These are phyloP conservation scores for Diaporthe sp. DNA, from an alignment of 2,329 filamentous ascomycete species.

Conservation along the genomic window DNA sequence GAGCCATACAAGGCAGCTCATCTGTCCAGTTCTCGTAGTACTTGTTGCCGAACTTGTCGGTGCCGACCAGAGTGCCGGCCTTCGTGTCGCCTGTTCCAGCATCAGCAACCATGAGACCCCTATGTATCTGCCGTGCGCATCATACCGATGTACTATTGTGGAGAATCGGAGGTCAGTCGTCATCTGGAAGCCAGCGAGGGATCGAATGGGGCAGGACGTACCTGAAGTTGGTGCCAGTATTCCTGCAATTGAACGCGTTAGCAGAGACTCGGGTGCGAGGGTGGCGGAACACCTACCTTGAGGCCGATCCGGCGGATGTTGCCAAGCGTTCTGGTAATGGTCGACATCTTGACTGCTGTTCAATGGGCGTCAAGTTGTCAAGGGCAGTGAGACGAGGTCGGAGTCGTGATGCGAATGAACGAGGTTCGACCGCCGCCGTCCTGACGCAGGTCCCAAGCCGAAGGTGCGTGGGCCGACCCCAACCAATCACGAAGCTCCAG, in stretches of 20 bases:
- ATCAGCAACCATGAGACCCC: slow-evolving; percentile 15
- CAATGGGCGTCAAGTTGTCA: slow-evolving; percentile 49
- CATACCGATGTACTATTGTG: slow-evolving; percentile 69
- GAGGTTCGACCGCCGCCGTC: slow-evolving; percentile 36
- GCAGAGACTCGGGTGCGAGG: slow-evolving; percentile 39
- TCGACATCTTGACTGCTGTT: slow-evolving; percentile 81
- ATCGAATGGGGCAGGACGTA: slow-evolving; percentile 66
- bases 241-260: slow-evolving; percentile 72
- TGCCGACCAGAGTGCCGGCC: slow-evolving; percentile 86
- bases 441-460: slow-evolving; percentile 38
- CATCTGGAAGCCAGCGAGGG: slow-evolving; percentile 33
- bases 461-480: slow-evolving; percentile 22
- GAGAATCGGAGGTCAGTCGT: slow-evolving; percentile 43
- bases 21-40: slow-evolving; percentile 96
- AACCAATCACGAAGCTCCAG: slow-evolving; percentile 46
- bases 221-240: slow-evolving; percentile 92
- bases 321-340: slow-evolving; percentile 84
- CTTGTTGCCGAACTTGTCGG: slow-evolving; percentile 95
- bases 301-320: slow-evolving; percentile 90
- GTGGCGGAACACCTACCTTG: slow-evolving; percentile 72
- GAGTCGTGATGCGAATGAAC: slow-evolving; percentile 43
- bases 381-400: slow-evolving; percentile 42
- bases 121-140: neutral
- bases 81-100: slow-evolving; percentile 88
- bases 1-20: slow-evolving; percentile 84